A percentile compares a stretch with the other conserved stretches of the same genome.
Evolutionary conservation across 2,329 filamentous ascomycete species (phyloP).

Genomic region (Hymenoscyphus fructigenus): DNA sequence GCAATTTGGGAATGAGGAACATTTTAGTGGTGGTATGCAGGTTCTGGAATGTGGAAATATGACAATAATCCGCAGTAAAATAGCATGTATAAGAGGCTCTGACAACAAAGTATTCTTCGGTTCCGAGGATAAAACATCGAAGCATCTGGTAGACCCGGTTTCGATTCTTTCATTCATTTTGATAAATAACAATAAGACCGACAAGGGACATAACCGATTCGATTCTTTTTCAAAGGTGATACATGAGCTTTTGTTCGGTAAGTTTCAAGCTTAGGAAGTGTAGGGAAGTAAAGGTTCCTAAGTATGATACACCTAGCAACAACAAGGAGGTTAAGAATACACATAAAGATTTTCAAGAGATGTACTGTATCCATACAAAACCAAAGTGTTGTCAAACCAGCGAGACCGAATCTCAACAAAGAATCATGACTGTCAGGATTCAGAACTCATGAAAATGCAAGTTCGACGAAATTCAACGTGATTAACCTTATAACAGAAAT

Average conservation of each 20-base stretch:
- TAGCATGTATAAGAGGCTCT: not conserved
- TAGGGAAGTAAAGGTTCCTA: not conserved
- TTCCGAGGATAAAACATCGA: not conserved
- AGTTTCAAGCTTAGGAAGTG: not conserved
- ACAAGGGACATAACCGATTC: not conserved
- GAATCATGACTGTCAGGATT: no score
- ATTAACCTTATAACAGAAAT: no score
- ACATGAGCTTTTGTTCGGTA: not conserved
- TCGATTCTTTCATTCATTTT: not conserved
- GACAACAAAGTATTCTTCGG: not conserved
- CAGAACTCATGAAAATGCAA: no score
- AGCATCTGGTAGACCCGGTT: not conserved
- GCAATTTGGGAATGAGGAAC: not conserved
- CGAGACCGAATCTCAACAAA: no score
- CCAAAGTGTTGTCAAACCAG: no score
- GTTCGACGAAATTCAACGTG: no score
- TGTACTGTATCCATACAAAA: not conserved
- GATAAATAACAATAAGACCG: no score
- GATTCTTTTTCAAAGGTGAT: not conserved
- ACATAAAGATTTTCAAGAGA: not conserved
- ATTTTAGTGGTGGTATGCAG: not conserved
- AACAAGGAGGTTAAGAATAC: not conserved
- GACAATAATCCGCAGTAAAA: not conserved
- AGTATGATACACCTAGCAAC: not conserved
- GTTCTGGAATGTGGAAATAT: not conserved